Percentiles rank a stretch among this genome's conserved stretches.
phyloP scores from a whole-genome alignment of 2,329 filamentous ascomycete species.

The Fusarium albosuccineum region DNA sequence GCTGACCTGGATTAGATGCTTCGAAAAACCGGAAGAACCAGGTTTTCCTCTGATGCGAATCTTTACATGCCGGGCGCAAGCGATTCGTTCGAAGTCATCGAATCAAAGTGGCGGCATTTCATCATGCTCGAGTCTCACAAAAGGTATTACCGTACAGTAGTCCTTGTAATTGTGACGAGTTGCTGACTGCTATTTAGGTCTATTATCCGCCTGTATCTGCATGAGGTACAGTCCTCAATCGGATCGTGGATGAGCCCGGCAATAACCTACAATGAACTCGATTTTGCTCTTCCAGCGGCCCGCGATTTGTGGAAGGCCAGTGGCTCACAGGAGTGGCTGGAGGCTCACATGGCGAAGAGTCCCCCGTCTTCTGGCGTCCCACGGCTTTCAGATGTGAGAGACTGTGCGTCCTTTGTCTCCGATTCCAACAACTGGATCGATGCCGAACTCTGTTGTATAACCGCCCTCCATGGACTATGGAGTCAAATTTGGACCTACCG shows the following conservation, averaged over 20 bases:
- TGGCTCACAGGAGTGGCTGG: conserved; percentile 37
- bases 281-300: conserved; percentile 38
- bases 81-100: conserved; percentile 34
- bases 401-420: conserved; percentile 30
- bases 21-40: conserved; percentile 36
- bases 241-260: conserved; percentile 37
- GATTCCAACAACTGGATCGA: conserved; percentile 38
- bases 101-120: conserved; percentile 42
- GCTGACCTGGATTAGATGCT: conserved; percentile 35
- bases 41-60: conserved; percentile 36
- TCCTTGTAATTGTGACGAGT: neutral
- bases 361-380: conserved; percentile 18
- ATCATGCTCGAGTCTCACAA: conserved; percentile 39
- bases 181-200: conserved; percentile 35
- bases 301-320: conserved; percentile 41
- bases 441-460: conserved; percentile 34
- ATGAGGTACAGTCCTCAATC: conserved; percentile 43
- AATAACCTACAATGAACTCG: conserved; percentile 42
- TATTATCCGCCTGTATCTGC: conserved; percentile 40
- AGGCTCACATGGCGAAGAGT: conserved; percentile 32
- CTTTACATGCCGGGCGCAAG: conserved; percentile 23
- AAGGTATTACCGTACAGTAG: conserved; percentile 25
- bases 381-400: conserved; percentile 37
- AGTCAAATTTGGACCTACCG: conserved; percentile 44
- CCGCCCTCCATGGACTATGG: conserved; percentile 41